Evolutionary conservation across 345 rosid genomes (phyloP).

Genomic region (Lenwebbia sp.): DNA sequence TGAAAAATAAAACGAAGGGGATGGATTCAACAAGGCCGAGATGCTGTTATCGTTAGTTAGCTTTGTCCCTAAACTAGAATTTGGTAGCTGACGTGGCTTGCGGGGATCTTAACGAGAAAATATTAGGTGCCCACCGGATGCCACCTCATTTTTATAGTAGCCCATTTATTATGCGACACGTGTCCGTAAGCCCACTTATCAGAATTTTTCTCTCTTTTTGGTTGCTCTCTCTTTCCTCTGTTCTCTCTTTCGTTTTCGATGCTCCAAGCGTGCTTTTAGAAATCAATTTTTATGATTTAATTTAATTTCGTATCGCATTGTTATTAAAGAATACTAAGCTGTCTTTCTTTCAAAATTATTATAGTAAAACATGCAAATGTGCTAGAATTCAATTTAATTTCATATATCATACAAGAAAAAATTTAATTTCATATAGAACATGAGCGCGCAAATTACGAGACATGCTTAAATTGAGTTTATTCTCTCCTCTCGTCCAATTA

Average conservation of each 20-base stretch:
- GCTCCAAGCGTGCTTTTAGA: no score
- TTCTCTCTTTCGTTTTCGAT: no score
- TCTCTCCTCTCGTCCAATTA: not conserved
- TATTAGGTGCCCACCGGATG: no score
- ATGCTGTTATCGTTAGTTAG: not conserved
- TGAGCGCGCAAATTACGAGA: not conserved
- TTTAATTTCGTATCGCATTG: not conserved
- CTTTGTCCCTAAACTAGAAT: not conserved
- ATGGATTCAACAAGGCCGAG: no score
- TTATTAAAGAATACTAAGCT: not conserved
- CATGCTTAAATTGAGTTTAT: no score
- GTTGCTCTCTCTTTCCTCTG: accelerated
- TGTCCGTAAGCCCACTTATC: no score
- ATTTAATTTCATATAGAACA: not conserved
- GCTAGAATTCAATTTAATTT: not conserved
- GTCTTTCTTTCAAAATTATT: not conserved
- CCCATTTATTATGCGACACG: no score
- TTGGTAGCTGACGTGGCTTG: not conserved
- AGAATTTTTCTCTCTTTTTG: no score
- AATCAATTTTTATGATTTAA: no score
- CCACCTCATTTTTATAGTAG: no score
- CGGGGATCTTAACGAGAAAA: no score
- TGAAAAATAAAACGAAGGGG: not conserved
- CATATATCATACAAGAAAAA: no score
- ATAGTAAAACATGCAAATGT: not conserved